These are phyloP conservation scores for Endotrypanum monterogeii DNA, from an alignment of 208 protist genomes.

Conservation along the genomic window DNA sequence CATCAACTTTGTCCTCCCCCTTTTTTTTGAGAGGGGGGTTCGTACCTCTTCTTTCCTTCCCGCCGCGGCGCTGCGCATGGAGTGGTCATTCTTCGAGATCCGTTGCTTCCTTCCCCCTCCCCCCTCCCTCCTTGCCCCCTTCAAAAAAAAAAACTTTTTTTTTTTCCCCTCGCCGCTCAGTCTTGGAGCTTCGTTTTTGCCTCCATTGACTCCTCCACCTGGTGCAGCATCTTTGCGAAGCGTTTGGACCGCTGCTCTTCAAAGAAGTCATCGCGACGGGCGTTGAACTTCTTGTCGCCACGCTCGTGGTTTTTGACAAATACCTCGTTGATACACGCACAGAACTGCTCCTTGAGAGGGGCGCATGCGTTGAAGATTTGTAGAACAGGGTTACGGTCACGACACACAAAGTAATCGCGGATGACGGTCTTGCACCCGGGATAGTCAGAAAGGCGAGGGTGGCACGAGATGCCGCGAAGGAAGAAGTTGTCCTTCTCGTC, in stretches of 20 bases:
- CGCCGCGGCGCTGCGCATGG: too few species aligned
- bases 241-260: slow-evolving; percentile 56
- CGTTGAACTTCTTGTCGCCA: slow-evolving; percentile 83
- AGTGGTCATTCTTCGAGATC: neutral
- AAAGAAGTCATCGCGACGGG: slow-evolving; percentile 62
- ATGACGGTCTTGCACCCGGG: slow-evolving; percentile 82
- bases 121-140: neutral
- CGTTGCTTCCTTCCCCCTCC: too few species aligned
- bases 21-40: too few species aligned
- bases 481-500: slow-evolving; percentile 85
- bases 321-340: slow-evolving; percentile 83
- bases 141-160: too few species aligned
- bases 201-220: slow-evolving; percentile 72
- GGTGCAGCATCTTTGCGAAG: slow-evolving; percentile 59
- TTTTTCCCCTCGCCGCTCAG: slow-evolving; percentile 18
- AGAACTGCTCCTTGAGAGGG: slow-evolving; percentile 87
- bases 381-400: slow-evolving; percentile 66
- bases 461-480: slow-evolving; percentile 69
- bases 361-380: slow-evolving; percentile 82
- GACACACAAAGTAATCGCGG: slow-evolving; percentile 85
- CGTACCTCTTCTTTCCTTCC: too few species aligned
- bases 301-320: slow-evolving; percentile 84
- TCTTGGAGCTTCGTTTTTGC: slow-evolving; percentile 67
- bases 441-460: slow-evolving; percentile 84
- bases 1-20: neutral